A percentile compares a stretch with the other conserved stretches of the same genome.
These are phyloP conservation scores for Poteriospumella lacustris DNA, from an alignment of 108 stramenopile genomes.

Conservation along the genomic window DNA sequence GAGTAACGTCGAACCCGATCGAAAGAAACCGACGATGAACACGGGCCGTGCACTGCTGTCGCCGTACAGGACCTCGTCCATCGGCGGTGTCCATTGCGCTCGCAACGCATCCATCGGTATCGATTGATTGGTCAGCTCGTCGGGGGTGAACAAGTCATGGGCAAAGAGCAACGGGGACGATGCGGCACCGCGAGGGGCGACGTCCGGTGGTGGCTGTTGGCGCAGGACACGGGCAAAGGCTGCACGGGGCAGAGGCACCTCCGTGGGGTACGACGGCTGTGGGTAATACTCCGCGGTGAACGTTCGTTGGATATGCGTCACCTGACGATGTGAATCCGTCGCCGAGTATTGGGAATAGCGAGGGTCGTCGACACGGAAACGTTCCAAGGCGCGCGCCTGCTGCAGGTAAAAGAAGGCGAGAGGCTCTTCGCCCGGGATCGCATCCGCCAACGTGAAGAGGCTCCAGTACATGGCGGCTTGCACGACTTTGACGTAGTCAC, in stretches of 20 bases:
- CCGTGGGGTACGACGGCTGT: no score
- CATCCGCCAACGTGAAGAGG: neutral
- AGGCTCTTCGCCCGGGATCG: neutral
- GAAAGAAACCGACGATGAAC: slow-evolving; percentile 6
- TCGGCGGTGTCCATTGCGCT: no score
- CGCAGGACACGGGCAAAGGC: no score
- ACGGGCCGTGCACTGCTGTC: neutral
- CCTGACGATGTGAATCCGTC: no score
- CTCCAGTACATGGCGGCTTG: neutral
- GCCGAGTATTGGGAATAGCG: no score
- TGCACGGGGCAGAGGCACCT: no score
- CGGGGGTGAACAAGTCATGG: neutral
- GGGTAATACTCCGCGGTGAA: no score
- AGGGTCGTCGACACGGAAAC: no score
- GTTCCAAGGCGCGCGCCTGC: neutral
- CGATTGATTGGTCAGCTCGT: no score
- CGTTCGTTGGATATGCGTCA: no score
- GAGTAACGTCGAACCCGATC: neutral
- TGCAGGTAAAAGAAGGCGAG: neutral
- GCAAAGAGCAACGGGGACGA: neutral
- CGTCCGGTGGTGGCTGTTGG: neutral
- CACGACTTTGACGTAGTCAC: no score
- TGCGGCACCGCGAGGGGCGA: neutral
- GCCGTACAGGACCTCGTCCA: neutral
- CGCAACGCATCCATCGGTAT: no score